Conservation (phyloP, 768 basidiomycete species). For the Rhizopogon vulgaris region DNA sequence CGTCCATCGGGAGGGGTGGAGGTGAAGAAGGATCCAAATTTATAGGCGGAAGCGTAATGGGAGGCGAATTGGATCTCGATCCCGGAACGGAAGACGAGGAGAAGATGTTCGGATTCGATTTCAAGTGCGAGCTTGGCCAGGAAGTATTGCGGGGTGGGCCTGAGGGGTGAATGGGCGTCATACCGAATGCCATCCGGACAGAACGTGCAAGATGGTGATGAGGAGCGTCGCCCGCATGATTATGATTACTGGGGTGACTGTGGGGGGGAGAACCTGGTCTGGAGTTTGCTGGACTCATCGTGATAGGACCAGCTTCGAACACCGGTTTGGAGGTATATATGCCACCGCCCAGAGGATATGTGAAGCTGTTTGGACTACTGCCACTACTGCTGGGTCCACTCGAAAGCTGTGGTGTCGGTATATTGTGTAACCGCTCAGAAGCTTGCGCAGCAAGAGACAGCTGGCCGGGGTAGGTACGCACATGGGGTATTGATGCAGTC, state of each 20-base stretch:
- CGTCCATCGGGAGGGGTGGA: constrained; percentile 6
- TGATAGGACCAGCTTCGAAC: constrained; percentile 23
- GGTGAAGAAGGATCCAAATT: constrained; percentile 34
- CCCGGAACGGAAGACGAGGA: constrained; percentile 35
- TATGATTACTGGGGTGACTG: constrained; percentile 14
- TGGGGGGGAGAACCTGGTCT: constrained; percentile 56
- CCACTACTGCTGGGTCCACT: constrained; percentile 60
- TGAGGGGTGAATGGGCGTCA: constrained; percentile 68
- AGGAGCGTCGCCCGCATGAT: constrained; percentile 19
- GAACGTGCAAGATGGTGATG: constrained; percentile 76
- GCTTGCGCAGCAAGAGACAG: constrained; percentile 22
- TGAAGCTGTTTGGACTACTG: constrained; percentile 53
- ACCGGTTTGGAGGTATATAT: constrained; percentile 14
- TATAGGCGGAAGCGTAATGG: constrained; percentile 66
- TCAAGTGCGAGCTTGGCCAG: constrained; percentile 26
- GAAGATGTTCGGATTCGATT: constrained; percentile 7
- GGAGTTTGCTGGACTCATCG: constrained; percentile 46
- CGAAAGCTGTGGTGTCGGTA: constrained; percentile 57
- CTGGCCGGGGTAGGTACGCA: constrained; percentile 28
- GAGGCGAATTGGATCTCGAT: constrained; percentile 62
- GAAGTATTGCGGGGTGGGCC: constrained; percentile 32
- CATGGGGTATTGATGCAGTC: constrained; percentile 21
- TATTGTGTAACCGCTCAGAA: constrained; percentile 19
- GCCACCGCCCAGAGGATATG: constrained; percentile 29
- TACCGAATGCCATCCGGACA: constrained; percentile 83